A percentile compares a stretch with the other conserved stretches of the same genome.
These are phyloP conservation scores for Tetracentron sinense DNA, from an alignment of 164 flowering plant species.

Conservation along the genomic window DNA sequence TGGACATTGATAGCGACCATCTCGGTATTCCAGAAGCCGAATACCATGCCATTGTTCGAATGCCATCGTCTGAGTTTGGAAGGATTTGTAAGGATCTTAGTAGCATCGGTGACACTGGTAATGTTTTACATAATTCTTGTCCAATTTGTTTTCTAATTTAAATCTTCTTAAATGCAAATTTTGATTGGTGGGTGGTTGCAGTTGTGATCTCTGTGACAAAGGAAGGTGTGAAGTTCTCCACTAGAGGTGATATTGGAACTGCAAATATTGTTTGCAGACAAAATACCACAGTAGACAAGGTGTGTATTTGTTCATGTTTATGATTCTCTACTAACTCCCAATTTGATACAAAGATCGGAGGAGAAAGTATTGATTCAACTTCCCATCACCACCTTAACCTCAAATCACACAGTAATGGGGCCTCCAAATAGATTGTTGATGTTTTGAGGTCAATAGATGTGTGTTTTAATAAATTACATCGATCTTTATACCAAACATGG, in stretches of 20 bases:
- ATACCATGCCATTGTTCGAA: conserved; percentile 64
- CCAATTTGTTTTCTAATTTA: no score
- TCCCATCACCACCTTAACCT: no score
- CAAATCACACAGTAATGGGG: no score
- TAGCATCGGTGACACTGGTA: no score
- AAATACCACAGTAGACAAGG: conserved; percentile 25
- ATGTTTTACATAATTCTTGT: not conserved
- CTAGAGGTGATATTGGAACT: conserved; percentile 27
- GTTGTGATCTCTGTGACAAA: conserved; percentile 27
- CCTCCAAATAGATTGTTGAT: no score
- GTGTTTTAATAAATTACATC: no score
- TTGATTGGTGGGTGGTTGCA: conserved; percentile 21
- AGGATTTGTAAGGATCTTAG: no score
- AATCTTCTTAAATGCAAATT: not conserved
- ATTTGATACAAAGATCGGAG: conserved; percentile 55
- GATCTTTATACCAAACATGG: no score
- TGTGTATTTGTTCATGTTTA: not conserved
- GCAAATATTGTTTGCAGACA: conserved; percentile 28
- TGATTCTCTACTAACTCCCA: not conserved
- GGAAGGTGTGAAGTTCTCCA: conserved; percentile 26
- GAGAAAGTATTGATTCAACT: conserved; percentile 25
- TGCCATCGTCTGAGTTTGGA: conserved; percentile 68
- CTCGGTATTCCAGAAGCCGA: no score
- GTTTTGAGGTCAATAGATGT: no score
- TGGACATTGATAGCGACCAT: no score